These are phyloP conservation scores for Sinapis alba DNA, from an alignment of 441 rosid genomes.

Conservation along the genomic window DNA sequence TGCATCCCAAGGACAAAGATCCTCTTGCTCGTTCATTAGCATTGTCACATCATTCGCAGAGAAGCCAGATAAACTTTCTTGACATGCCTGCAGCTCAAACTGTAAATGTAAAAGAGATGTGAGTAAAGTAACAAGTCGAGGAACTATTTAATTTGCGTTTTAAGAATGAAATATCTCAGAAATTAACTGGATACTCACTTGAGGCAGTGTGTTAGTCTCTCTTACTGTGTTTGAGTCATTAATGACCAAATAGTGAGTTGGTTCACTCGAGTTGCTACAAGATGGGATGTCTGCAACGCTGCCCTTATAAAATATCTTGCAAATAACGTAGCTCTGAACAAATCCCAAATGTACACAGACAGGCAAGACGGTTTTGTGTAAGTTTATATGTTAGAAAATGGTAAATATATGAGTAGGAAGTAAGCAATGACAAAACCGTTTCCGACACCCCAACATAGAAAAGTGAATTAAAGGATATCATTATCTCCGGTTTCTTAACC, in stretches of 20 bases:
- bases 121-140: neutral
- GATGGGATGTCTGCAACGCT: neutral
- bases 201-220: constrained; percentile 7
- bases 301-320: constrained; percentile 10
- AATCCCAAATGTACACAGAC: neutral
- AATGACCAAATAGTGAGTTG: neutral
- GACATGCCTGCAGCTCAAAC: neutral
- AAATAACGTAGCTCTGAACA: constrained; percentile 5
- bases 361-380: neutral
- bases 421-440: neutral
- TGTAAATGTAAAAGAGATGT: neutral
- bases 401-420: neutral
- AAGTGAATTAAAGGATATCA: too few species aligned
- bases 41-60: neutral
- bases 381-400: neutral
- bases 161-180: neutral
- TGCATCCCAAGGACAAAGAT: neutral
- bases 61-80: neutral
- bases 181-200: constrained; percentile 16
- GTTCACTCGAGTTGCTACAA: neutral
- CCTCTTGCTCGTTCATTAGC: neutral
- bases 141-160: neutral
- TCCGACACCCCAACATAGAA: neutral
- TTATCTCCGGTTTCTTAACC: too few species aligned
- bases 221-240: neutral